These are phyloP conservation scores for Rhynchosporium agropyri DNA, from an alignment of 2,329 filamentous ascomycete genomes.

Conservation along the genomic window DNA sequence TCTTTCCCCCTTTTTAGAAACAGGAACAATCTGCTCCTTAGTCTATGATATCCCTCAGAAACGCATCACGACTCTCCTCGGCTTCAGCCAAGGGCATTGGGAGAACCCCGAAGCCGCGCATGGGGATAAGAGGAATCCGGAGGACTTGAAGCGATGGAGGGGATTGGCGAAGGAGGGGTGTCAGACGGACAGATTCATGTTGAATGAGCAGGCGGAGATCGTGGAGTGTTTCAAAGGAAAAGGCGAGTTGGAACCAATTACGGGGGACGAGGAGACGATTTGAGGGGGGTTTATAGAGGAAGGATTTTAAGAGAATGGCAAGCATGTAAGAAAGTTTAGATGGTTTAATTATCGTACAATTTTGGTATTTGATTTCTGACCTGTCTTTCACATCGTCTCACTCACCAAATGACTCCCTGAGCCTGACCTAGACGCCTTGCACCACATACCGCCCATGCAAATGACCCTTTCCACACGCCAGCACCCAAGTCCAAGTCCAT, in stretches of 20 bases:
- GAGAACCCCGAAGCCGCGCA: conserved; percentile 50
- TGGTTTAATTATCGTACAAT: no score
- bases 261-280: conserved; percentile 39
- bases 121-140: conserved; percentile 23
- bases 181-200: conserved; percentile 53
- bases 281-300: conserved; percentile 2
- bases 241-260: conserved; percentile 52
- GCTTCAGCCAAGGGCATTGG: conserved; percentile 60
- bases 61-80: conserved; percentile 55
- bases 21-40: conserved; percentile 57
- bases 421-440: conserved; percentile 2
- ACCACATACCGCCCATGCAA: not conserved
- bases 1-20: conserved; percentile 46
- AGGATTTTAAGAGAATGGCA: no score
- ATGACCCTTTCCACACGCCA: conserved; percentile 6
- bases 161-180: conserved; percentile 51
- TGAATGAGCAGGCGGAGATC: conserved; percentile 57
- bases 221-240: conserved; percentile 53
- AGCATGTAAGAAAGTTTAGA: no score
- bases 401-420: not conserved
- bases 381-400: not conserved
- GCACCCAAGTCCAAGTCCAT: not conserved
- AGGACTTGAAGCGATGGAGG: conserved; percentile 56
- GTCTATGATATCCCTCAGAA: conserved; percentile 56
- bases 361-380: not conserved